Evolutionary conservation across 2,329 filamentous ascomycete species (phyloP).

Genomic region (Dothideomycetes sp.): DNA sequence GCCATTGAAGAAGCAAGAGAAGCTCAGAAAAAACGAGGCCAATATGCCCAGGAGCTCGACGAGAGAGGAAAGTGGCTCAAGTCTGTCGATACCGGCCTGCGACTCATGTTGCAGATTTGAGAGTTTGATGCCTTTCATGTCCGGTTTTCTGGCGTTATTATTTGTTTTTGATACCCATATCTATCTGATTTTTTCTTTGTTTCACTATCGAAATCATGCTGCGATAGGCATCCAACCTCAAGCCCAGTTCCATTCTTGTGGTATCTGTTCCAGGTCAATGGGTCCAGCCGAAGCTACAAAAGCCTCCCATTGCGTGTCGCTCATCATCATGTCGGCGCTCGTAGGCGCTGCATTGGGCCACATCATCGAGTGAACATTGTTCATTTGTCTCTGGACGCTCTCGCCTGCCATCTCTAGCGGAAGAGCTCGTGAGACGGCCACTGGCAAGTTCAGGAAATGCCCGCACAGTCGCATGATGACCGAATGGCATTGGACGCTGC

Average conservation of each 20-base stretch:
- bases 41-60: constrained; percentile 59
- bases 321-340: constrained; percentile 5
- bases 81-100: constrained; percentile 56
- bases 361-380: constrained; percentile 38
- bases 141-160: neutral
- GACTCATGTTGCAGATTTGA: constrained; percentile 51
- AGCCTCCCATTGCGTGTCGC: neutral
- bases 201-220: too few species aligned
- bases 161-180: neutral
- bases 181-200: neutral
- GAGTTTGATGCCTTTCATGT: neutral
- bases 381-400: constrained; percentile 36
- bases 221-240: too few species aligned
- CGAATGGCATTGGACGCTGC: constrained; percentile 34
- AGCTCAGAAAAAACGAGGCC: constrained; percentile 57
- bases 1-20: constrained; percentile 61
- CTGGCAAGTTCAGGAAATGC: constrained; percentile 20
- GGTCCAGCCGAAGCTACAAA: neutral
- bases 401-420: constrained; percentile 24
- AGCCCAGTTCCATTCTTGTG: neutral
- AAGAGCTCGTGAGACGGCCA: neutral
- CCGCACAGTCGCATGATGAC: constrained; percentile 37
- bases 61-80: constrained; percentile 67
- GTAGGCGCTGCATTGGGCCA: constrained; percentile 31
- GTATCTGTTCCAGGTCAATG: neutral